Percentiles rank a stretch among this genome's conserved stretches.
Conservation (phyloP, 768 basidiomycete species). For the Mycena amicta region DNA sequence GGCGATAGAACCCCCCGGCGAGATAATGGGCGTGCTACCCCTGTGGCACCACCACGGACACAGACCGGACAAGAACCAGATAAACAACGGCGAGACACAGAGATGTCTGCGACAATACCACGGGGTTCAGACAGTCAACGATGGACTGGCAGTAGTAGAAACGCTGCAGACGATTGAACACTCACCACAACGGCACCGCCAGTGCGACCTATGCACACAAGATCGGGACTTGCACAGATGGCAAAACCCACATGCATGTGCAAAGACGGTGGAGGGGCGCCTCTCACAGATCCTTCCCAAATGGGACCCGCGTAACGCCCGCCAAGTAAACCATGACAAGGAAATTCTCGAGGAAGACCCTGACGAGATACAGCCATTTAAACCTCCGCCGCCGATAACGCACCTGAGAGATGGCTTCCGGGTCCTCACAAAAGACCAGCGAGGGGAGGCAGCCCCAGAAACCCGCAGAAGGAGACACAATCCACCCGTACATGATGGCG, state of each 20-base stretch:
- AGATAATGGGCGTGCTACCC: neutral
- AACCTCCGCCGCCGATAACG: too few species aligned
- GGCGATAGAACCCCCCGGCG: neutral
- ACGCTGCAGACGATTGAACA: neutral
- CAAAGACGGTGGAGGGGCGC: neutral
- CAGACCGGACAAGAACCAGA: neutral
- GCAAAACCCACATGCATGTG: constrained; percentile 6
- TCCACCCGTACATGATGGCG: neutral
- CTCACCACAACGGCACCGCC: neutral
- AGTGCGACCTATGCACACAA: neutral
- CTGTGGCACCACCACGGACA: constrained; percentile 5
- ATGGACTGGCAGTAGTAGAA: neutral
- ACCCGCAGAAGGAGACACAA: too few species aligned
- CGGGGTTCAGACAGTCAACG: neutral
- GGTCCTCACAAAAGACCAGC: too few species aligned
- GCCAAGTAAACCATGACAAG: neutral
- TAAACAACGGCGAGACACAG: neutral
- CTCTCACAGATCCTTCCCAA: neutral
- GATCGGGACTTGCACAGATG: neutral
- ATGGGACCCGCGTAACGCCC: neutral
- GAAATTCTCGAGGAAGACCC: neutral
- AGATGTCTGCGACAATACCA: constrained; percentile 4
- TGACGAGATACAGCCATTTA: too few species aligned
- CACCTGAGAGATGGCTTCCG: too few species aligned
- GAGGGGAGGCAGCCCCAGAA: neutral